Conservation (phyloP, 768 basidiomycete genomes). For the Dendrothele bispora region DNA sequence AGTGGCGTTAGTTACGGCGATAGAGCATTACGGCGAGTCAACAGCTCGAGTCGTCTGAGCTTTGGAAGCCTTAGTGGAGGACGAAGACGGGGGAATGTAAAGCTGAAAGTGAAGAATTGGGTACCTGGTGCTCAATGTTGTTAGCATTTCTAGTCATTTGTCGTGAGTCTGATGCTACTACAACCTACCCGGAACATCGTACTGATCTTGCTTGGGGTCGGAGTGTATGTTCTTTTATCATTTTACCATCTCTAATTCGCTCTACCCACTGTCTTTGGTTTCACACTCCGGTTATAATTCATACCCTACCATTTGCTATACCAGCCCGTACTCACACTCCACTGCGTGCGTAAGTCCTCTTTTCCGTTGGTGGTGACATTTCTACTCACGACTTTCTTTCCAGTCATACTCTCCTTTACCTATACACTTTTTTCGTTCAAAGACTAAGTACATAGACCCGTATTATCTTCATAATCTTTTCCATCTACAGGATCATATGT, state of each 20-base stretch:
- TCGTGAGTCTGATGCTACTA: too few relatives aligned
- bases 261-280: slow-evolving; percentile 6
- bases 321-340: slow-evolving; percentile 29
- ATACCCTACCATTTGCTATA: slow-evolving; percentile 40
- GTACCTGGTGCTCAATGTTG: slow-evolving; percentile 70
- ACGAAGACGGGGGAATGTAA: slow-evolving; percentile 60
- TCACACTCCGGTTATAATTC: slow-evolving; percentile 17
- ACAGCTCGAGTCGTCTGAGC: slow-evolving; percentile 85
- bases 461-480: slow-evolving; percentile 27
- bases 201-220: background rate
- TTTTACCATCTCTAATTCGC: slow-evolving; percentile 3
- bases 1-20: slow-evolving; percentile 98
- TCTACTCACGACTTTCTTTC: slow-evolving; percentile 1
- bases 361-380: slow-evolving; percentile 12
- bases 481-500: slow-evolving; percentile 39
- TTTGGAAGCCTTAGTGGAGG: slow-evolving; percentile 79
- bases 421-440: slow-evolving; percentile 17
- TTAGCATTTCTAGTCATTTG: too few relatives aligned
- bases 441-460: slow-evolving; percentile 17
- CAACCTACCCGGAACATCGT: background rate
- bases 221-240: background rate
- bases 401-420: slow-evolving; percentile 20
- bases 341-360: slow-evolving; percentile 15
- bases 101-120: slow-evolving; percentile 61
- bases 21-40: slow-evolving; percentile 86